Evolutionary conservation across 176 grass and related monocot species (phyloP), one percentile per base, ranked within the genome.

Genomic region (Musa acuminata): DNA sequence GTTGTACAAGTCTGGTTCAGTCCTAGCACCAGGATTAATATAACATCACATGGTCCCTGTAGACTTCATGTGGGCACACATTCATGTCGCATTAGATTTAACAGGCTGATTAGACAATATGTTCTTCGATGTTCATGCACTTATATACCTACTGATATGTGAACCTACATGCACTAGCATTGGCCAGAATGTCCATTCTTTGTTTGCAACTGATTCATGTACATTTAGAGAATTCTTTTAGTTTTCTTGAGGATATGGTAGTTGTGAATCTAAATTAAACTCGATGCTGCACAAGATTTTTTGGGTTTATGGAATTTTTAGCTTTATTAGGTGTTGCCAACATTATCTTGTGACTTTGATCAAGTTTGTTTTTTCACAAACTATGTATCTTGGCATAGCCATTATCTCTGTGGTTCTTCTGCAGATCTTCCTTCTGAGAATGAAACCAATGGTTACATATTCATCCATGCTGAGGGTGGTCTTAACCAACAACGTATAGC

Each of bases 381-480:
- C 17, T 52, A 52, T 77, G 49, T 77, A 62, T 77, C 9, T 25
- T 51, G 35, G 9, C 29, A 57, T 79, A 16, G 3, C 50, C 25
- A 48, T 78, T 57, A 16, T 35, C 60, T 49, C 6, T 64, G 72
- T 19, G 35, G 16, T 77, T 72, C 35, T 51, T 70, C 13, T 85
- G 49, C 85, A 98, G 94, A 92, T 79, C 80, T 98, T 0, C 82
- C 89, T 53, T 52, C 84, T 54, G 90, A 93, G 75, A 98, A 93
- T 8, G 78, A 93, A 85, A 93, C 94, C 65, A 88, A 84, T 71
- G 90, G 94, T 1, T 98, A 84, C 83, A 93, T 98, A 82, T 98
- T 98, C 81, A 91, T 98, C 78, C 94, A 98, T 77, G 94, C 94
- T 0, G 94, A 98, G 85, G 90, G 94, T 69, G 94, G 94, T 78